A percentile compares a stretch with the other conserved stretches of the same genome.
Evolutionary conservation across 768 basidiomycete genomes (phyloP).

Genomic region (Mycena metata): DNA sequence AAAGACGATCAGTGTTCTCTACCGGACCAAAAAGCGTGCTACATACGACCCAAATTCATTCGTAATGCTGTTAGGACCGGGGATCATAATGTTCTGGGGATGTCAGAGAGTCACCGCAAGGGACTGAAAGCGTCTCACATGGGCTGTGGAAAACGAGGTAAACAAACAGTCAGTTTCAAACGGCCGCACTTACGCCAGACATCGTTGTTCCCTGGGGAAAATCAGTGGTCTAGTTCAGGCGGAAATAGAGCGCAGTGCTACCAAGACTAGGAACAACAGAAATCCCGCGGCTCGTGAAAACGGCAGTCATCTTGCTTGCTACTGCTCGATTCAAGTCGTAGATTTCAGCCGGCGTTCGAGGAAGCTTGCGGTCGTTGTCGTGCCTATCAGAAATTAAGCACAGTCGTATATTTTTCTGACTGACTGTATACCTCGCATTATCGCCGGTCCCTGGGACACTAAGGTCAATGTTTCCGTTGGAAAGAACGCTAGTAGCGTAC

Average conservation of each 20-base stretch:
- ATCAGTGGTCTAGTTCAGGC: no score
- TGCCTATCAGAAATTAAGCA: constrained; percentile 62
- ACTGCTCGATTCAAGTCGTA: constrained; percentile 78
- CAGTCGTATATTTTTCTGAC: background rate
- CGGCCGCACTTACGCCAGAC: constrained; percentile 77
- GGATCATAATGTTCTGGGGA: constrained; percentile 72
- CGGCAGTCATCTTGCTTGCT: constrained; percentile 75
- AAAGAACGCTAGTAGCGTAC: constrained; percentile 48
- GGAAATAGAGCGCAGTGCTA: constrained; percentile 43
- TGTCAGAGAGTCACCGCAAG: constrained; percentile 33
- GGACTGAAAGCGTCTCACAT: constrained; percentile 54
- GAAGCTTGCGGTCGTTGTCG: constrained; percentile 86
- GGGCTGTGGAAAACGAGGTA: constrained; percentile 55
- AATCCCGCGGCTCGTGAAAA: constrained; percentile 79
- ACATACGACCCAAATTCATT: constrained; percentile 78
- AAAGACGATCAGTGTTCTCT: constrained; percentile 30
- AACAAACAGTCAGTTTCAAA: background rate
- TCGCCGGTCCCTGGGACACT: constrained; percentile 77
- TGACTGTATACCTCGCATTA: constrained; percentile 69
- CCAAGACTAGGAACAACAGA: constrained; percentile 87
- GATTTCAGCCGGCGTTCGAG: constrained; percentile 86
- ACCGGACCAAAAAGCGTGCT: background rate
- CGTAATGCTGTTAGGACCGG: constrained; percentile 80
- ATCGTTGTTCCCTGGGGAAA: constrained; percentile 86
- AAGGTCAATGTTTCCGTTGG: background rate